Evolutionary conservation across 139 green algal species (phyloP).

Genomic region (Coccomyxa sp.): DNA sequence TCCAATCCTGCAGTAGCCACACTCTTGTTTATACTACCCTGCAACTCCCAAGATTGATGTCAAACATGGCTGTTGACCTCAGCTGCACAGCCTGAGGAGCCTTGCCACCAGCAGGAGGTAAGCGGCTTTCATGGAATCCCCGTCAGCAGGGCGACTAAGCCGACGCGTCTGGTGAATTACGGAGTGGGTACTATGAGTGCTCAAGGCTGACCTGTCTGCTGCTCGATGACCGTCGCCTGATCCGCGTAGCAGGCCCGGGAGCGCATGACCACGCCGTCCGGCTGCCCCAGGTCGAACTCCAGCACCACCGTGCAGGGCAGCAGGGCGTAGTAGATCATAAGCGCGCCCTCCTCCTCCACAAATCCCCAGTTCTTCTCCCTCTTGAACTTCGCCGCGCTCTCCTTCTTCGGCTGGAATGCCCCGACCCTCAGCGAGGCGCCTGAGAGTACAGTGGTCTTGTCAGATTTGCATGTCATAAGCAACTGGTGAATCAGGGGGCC

Average conservation of each 20-base stretch:
- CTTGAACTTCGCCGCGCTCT: conserved; percentile 1
- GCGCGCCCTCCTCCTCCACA: neutral
- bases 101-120: neutral
- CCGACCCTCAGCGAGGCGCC: neutral
- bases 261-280: neutral
- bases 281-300: neutral
- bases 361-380: conserved; percentile 8
- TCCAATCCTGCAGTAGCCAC: neutral
- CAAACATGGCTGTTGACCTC: too few species aligned
- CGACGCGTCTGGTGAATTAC: neutral
- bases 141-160: neutral
- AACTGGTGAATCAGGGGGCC: too few species aligned
- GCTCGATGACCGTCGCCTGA: neutral
- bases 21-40: too few species aligned
- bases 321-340: conserved; percentile 3
- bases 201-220: neutral
- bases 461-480: too few species aligned
- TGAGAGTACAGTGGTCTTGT: too few species aligned
- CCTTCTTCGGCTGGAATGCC: neutral
- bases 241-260: neutral
- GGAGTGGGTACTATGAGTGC: neutral
- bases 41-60: too few species aligned
- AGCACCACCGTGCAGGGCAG: conserved; percentile 7
- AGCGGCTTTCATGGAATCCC: neutral
- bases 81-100: too few species aligned